Base-by-base conservation (phyloP, 2,329 filamentous ascomycete species). In the Thielaviopsis euricoi region DNA sequence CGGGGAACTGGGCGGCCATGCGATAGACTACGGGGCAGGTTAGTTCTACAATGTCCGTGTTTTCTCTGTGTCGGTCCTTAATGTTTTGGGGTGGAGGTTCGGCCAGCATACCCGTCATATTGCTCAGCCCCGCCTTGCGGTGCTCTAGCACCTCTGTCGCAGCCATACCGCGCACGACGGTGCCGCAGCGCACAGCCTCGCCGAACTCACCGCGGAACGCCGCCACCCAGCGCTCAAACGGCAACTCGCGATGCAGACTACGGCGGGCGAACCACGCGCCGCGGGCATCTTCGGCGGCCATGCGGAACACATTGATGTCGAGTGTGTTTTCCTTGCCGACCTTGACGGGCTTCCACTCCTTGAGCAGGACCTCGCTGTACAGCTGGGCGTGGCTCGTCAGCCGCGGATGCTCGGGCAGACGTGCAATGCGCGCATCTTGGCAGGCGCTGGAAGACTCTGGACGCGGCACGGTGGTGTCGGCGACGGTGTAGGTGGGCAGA, bases 251-350 rank as follows among this genome's bases (percentile, higher is more conserved):
- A 65, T 96, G 89, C 21, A 95, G 76, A 67, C 89, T 95, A 53
- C 86, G 76, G 58, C 91, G 75, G 23, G 88, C 88, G 70, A 96
- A 97, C 91, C 91, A 97, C 7, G 86, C 77, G 1, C 90, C 91
- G 62, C 84, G 84, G 43, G 88, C 83, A 69, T 97, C 91, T 64
- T 87, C 85, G 2, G 85, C 81, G 0, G 77, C 73, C 60, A 93
- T 76, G 68, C 94, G 95, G 72, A 86, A 95, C 23, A 96, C 82
- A 58, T 76, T 77, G 61, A 96, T 83, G 0, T 78, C 82, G 9
- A 88, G 74, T 0, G 88, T 86, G 65, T 94, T 93, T 21, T 90
- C 84, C 63, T 77, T 82, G 49, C 53, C 53, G 2, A 88, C 71
- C 70, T 89, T 91, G 65, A 90, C 72, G 49, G 89, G 85, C 69